phyloP scores from a whole-genome alignment of 2,329 filamentous ascomycete genomes.

The Lasiodiplodia hormozganensis region DNA sequence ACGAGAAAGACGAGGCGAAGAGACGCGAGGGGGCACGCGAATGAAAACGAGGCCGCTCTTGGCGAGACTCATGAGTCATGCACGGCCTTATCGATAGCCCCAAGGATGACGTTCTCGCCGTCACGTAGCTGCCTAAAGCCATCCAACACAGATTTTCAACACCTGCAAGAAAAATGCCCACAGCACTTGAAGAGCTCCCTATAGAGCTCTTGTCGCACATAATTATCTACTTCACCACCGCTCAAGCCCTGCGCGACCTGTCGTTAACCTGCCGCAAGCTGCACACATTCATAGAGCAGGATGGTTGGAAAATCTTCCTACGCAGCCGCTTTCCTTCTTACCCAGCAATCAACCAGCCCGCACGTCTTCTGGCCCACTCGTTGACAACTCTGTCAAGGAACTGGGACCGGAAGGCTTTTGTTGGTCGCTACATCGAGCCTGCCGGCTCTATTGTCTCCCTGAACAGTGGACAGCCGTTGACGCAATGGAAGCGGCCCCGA shows the following conservation, averaged over 20 bases:
- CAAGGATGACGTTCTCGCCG: slow-evolving; percentile 9
- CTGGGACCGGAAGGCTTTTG: slow-evolving; percentile 62
- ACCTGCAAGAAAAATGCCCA: neutral
- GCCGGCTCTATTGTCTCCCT: slow-evolving; percentile 35
- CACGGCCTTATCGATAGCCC: neutral
- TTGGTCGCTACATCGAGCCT: slow-evolving; percentile 61
- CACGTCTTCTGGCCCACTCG: slow-evolving; percentile 49
- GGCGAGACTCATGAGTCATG: slow-evolving; percentile 1
- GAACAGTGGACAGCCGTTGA: slow-evolving; percentile 23
- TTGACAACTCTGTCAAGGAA: slow-evolving; percentile 64
- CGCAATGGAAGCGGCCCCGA: slow-evolving; percentile 47
- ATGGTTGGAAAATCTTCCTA: slow-evolving; percentile 59
- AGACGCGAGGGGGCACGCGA: neutral
- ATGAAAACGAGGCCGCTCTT: neutral
- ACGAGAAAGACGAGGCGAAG: neutral
- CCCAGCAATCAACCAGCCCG: slow-evolving; percentile 13
- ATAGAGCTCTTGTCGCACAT: slow-evolving; percentile 49
- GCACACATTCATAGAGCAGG: slow-evolving; percentile 52
- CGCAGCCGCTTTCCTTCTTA: slow-evolving; percentile 56
- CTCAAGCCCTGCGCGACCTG: slow-evolving; percentile 53
- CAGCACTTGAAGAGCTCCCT: slow-evolving; percentile 37
- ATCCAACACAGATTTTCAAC: neutral
- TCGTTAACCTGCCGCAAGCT: slow-evolving; percentile 55
- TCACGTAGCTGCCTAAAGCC: neutral
- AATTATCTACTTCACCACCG: slow-evolving; percentile 52